Evolutionary conservation across 2,329 filamentous ascomycete genomes (phyloP), one percentile per base, ranked within the genome.

Genomic region (Hyphodiscus sp.): DNA sequence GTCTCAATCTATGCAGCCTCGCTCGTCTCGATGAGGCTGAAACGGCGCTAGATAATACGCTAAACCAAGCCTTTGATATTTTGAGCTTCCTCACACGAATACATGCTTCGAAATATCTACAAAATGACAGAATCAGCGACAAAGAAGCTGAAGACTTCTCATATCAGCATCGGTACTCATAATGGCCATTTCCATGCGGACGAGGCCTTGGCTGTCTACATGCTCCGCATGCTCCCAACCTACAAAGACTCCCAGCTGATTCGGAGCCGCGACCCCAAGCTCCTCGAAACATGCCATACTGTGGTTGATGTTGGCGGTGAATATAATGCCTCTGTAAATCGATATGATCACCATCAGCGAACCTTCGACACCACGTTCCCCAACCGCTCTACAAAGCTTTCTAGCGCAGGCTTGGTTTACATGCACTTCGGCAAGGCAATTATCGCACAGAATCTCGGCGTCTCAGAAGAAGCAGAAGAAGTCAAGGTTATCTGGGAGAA

Each of bases 181-280:
- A 96, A 87, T 74, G 94, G 94, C 63, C 91, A 96, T 77, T 99
- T 99, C 80, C 94, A 99, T 76, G 94, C 94, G 70, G 94, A 99
- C 72, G 94, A 99, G 76, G 92, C 94, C 57, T 83, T 99, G 44
- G 94, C 94, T 54, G 91, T 99, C 60, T 91, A 95, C 77, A 90
- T 99, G 78, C 87, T 99, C 63, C 90, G 91, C 61, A 81, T 87
- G 53, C 86, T 97, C 18, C 92, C 94, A 20, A 75, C 85, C 55
- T 99, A 97, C 76, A 71, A 78, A 52, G 74, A 79, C 62, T 85
- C 90, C 23, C 70, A 78, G 44, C 86, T 99, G 44, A 77, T 96
- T 49, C 91, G 94, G 63, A 96, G 91, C 47, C 88, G 94, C 66
- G 91, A 99, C 71, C 83, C 90, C 18, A 79, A 82, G 23, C 70